phyloP scores from a whole-genome alignment of 331 rosid genomes.

The Telfairia occidentalis region DNA sequence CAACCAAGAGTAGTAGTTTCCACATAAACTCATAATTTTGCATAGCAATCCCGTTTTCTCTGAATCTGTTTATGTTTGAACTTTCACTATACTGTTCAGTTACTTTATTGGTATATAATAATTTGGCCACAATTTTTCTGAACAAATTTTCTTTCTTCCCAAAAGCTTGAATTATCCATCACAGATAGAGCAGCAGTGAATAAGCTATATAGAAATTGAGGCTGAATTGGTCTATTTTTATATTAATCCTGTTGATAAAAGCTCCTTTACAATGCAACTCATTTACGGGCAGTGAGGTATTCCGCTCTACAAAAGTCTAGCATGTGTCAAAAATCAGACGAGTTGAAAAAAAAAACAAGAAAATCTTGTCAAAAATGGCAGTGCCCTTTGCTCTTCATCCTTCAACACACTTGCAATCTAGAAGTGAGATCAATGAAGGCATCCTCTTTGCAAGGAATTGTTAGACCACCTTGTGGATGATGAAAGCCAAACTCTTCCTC shows the following conservation, averaged over 20 bases:
- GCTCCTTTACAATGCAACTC: constrained; percentile 6
- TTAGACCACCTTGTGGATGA: constrained; percentile 4
- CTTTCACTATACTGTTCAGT: background rate
- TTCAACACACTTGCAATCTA: background rate
- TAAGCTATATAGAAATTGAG: background rate
- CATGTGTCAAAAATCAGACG: background rate
- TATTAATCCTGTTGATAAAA: background rate
- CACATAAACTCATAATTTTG: background rate
- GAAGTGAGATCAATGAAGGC: constrained; percentile 11
- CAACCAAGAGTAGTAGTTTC: background rate
- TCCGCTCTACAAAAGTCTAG: background rate
- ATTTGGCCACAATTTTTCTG: background rate
- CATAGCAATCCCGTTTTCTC: background rate
- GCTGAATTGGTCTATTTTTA: background rate
- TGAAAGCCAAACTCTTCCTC: constrained; percentile 11
- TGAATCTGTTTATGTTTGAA: background rate
- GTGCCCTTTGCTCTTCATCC: background rate
- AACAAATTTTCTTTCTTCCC: background rate
- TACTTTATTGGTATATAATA: background rate
- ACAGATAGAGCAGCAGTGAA: background rate
- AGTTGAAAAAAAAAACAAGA: background rate
- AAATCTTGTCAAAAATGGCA: background rate
- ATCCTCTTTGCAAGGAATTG: constrained; percentile 11
- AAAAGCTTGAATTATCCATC: background rate
- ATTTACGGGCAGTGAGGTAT: background rate